phyloP scores from a whole-genome alignment of 495 filamentous ascomycete species.

The Penicillium angulare region DNA sequence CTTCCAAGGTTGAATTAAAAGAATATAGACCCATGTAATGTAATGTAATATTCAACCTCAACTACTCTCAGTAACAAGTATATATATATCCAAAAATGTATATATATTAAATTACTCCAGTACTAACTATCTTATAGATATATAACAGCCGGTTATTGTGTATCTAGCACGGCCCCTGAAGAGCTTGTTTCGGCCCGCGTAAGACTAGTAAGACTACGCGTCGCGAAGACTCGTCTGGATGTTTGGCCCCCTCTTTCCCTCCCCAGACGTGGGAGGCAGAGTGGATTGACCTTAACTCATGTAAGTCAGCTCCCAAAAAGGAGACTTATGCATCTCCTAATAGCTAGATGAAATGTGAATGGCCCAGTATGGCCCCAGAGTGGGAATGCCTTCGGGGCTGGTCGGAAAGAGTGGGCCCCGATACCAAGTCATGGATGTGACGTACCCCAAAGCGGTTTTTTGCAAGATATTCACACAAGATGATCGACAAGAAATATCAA shows the following conservation, averaged over 20 bases:
- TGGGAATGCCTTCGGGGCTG: slow-evolving; percentile 22
- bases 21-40: no score
- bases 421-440: slow-evolving; percentile 11
- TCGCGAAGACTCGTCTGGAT: no score
- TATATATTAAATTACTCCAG: no score
- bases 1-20: no score
- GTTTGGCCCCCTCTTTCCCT: not conserved
- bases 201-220: not conserved
- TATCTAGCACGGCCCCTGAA: no score
- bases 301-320: not conserved
- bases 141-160: no score
- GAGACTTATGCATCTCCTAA: slow-evolving; percentile 7
- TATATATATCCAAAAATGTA: no score
- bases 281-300: not conserved
- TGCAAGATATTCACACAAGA: not conserved
- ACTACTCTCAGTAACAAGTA: no score
- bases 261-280: not conserved
- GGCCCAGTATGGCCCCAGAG: slow-evolving; percentile 6
- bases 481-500: not conserved
- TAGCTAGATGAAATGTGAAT: slow-evolving; percentile 5
- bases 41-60: no score
- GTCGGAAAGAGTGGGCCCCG: slow-evolving; percentile 19
- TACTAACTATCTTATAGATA: no score
- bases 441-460: slow-evolving; percentile 11
- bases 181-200: not conserved